Evolutionary conservation across 106 monocot genomes (phyloP), one percentile per base, ranked within the genome.

Genomic region (Dendrobium officinale): DNA sequence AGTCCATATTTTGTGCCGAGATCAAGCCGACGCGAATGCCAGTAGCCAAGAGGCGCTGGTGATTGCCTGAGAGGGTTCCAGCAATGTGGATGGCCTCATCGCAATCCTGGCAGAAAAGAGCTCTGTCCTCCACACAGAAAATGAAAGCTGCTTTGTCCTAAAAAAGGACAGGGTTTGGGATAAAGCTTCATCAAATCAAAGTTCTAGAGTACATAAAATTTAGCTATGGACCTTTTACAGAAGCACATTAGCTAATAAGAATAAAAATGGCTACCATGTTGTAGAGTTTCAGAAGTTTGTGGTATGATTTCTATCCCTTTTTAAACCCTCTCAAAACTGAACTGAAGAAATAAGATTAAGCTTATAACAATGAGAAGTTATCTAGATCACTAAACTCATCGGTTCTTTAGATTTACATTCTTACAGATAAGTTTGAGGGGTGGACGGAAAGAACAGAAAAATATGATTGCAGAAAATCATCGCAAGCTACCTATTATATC

Each of bases 91-190:
- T 86, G 18, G 89, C 47, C 84, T 89, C 97, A 67, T 98, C 94
- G 68, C 97, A 98, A 42, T 90, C 86, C 17, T 82, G 78, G 68
- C 97, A 98, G 81, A 98, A 89, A 3, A 98, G 92, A n/a, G 97
- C 94, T 78, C 97, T 84, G 42, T 98, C 97, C 82, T 98, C 97
- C 83, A 94, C 87, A 43, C 97, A 98, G 89, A 98, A 98, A 33
- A 98, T 89, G 59, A 92, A 92, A 26, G 90, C 97, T 41, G 86
- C 41, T 56, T 91, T 95, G 61, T 98, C 97, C 97, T 98, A 59
- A 79, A 33, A 79, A 78, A 82, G 58, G 6, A 15, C 15, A 72
- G 40, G 40, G 67, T 72, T 15, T 72, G 72, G 22, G 9, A n/a
- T 9, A 7, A 18, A 37, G 37, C 37, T 37, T 37, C 3, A 37